Conservation (phyloP, 208 protist genomes). For the Leishmania tropica region DNA sequence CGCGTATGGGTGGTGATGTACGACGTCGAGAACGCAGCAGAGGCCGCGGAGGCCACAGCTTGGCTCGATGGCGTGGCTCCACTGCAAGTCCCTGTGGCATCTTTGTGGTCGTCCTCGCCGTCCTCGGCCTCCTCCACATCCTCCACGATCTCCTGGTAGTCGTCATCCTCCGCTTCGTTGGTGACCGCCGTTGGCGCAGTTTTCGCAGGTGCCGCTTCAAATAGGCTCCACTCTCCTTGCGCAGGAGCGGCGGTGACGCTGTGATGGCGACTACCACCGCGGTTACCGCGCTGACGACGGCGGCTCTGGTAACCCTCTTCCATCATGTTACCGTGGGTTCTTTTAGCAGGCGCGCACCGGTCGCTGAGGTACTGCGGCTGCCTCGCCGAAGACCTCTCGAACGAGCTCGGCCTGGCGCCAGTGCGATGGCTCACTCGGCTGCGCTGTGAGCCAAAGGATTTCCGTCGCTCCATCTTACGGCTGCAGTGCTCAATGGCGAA, state of each 20-base stretch:
- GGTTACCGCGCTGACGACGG: not conserved
- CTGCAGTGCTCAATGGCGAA: slow-evolving; percentile 77
- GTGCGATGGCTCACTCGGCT: not conserved
- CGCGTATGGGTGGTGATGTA: not conserved
- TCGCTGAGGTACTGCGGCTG: slow-evolving; percentile 17
- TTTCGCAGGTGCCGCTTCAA: slow-evolving; percentile 7
- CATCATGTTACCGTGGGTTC: not conserved
- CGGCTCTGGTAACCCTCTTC: not conserved
- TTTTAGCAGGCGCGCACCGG: not conserved
- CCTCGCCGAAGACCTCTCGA: not conserved
- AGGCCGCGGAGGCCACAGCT: not conserved
- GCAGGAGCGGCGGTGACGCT: not conserved
- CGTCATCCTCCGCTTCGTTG: slow-evolving; percentile 20
- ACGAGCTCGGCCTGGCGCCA: not conserved
- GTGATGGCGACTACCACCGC: not conserved
- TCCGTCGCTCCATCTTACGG: slow-evolving; percentile 17
- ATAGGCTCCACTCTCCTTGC: slow-evolving; percentile 1
- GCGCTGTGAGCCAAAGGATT: not conserved
- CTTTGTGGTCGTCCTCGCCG: slow-evolving; percentile 19
- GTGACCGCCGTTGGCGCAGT: not conserved
- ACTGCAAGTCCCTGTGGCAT: not conserved
- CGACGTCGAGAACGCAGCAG: not conserved
- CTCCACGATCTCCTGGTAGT: slow-evolving; percentile 27
- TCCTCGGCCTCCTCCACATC: slow-evolving; percentile 30
- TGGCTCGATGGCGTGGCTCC: not conserved